Conservation (phyloP, 2,329 filamentous ascomycete genomes). For the Metarhizium humberi region DNA sequence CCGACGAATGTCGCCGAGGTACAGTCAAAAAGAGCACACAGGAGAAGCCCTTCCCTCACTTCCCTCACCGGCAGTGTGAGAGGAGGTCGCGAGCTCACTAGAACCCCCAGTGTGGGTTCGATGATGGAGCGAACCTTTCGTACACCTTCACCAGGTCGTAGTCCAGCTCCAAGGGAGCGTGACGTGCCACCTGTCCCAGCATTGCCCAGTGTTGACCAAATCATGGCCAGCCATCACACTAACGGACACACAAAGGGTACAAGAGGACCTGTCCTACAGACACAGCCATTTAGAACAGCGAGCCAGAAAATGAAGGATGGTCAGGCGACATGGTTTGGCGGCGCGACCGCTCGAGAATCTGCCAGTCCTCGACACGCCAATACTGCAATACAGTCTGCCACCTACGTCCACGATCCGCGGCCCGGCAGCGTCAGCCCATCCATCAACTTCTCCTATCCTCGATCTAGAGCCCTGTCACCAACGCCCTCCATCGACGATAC, state of each 20-base stretch:
- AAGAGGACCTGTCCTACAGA: constrained; percentile 33
- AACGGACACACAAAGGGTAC: constrained; percentile 18
- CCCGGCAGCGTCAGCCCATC: constrained; percentile 40
- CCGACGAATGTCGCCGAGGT: constrained; percentile 74
- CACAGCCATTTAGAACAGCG: constrained; percentile 41
- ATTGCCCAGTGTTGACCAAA: constrained; percentile 45
- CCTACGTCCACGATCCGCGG: constrained; percentile 23
- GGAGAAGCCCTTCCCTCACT: constrained; percentile 63
- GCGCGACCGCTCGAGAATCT: constrained; percentile 31
- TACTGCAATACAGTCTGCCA: constrained; percentile 23
- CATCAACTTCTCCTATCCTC: constrained; percentile 52
- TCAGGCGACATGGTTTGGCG: constrained; percentile 39
- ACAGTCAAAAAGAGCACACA: constrained; percentile 76
- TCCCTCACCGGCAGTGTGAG: constrained; percentile 47
- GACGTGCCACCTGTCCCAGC: constrained; percentile 66
- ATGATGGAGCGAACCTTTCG: constrained; percentile 89
- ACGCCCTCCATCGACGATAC: constrained; percentile 21
- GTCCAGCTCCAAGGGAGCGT: constrained; percentile 26
- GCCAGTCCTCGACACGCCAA: constrained; percentile 37
- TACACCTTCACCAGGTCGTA: constrained; percentile 54
- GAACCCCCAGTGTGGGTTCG: constrained; percentile 63
- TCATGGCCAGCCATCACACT: constrained; percentile 14
- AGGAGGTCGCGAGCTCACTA: constrained; percentile 40
- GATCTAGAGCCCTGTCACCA: constrained; percentile 26
- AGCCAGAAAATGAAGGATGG: constrained; percentile 40